phyloP scores from a whole-genome alignment of 176 grass and related monocot species.

The Aegilops tauschii region DNA sequence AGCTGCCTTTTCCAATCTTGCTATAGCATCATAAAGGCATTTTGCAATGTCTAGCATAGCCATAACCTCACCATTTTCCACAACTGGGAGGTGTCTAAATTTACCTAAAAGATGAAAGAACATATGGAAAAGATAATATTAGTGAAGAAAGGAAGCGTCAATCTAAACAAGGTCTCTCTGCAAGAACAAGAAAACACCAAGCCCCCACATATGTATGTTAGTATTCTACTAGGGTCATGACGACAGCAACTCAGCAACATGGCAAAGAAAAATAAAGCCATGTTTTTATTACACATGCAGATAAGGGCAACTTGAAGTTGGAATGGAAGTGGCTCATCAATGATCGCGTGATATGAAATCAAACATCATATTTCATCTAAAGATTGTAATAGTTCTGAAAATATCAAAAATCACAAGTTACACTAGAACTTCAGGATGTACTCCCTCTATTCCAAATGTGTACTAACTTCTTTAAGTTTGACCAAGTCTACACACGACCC shows the following conservation, averaged over 20 bases:
- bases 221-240: slow-evolving; percentile 7
- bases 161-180: slow-evolving; percentile 1
- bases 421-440: neutral
- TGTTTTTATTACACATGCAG: slow-evolving; percentile 4
- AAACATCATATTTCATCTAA: neutral
- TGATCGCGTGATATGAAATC: neutral
- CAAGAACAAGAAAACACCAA: slow-evolving; percentile 24
- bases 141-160: slow-evolving; percentile 22
- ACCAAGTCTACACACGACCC: no score
- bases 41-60: slow-evolving; percentile 98
- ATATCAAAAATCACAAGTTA: neutral
- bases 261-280: neutral
- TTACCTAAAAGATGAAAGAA: slow-evolving; percentile 69
- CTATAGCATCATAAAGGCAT: slow-evolving; percentile 96
- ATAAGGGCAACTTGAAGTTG: slow-evolving; percentile 2
- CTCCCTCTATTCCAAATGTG: no score
- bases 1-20: slow-evolving; percentile 95
- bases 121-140: slow-evolving; percentile 19
- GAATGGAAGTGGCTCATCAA: neutral
- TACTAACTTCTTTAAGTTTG: no score
- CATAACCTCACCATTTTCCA: slow-evolving; percentile 99
- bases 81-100: slow-evolving; percentile 99
- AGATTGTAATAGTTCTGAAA: neutral
- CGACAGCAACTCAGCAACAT: slow-evolving; percentile 12
- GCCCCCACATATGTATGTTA: slow-evolving; percentile 1